These are phyloP conservation scores for Bacterosira constricta DNA, from an alignment of 108 stramenopile genomes.

Conservation along the genomic window DNA sequence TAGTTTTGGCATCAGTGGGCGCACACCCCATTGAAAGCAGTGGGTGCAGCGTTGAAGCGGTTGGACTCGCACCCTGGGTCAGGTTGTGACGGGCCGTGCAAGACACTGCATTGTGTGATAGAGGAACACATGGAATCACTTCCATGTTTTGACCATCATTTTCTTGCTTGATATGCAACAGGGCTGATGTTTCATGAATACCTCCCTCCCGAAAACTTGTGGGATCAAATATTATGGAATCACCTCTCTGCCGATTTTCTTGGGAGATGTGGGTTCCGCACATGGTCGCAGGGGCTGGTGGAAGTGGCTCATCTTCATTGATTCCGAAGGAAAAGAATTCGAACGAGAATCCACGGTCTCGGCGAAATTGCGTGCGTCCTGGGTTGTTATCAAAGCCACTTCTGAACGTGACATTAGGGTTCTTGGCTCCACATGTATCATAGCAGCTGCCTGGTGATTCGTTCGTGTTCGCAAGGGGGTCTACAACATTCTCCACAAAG, in stretches of 20 bases:
- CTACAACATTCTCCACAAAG: conserved; percentile 62
- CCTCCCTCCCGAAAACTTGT: conserved; percentile 87
- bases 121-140: background rate
- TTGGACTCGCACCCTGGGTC: background rate
- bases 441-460: background rate
- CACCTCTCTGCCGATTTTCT: conserved; percentile 73
- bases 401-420: conserved; percentile 29
- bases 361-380: conserved; percentile 16
- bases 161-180: conserved; percentile 41
- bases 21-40: background rate
- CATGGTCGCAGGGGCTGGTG: conserved; percentile 16
- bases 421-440: conserved; percentile 1
- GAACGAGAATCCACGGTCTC: conserved; percentile 84
- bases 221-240: conserved; percentile 92
- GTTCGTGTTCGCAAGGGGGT: conserved; percentile 4
- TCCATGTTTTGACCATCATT: background rate
- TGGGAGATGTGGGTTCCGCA: background rate
- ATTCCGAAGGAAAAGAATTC: conserved; percentile 88
- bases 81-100: background rate
- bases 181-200: conserved; percentile 83
- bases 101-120: background rate
- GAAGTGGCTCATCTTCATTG: conserved; percentile 68
- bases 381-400: conserved; percentile 12
- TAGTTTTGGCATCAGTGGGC: too few relatives aligned
- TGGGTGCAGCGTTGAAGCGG: background rate